Evolutionary conservation across 169 alveolate genomes (phyloP), one percentile per base, ranked within the genome.

Genomic region (Cryptosporidium tyzzeri): DNA sequence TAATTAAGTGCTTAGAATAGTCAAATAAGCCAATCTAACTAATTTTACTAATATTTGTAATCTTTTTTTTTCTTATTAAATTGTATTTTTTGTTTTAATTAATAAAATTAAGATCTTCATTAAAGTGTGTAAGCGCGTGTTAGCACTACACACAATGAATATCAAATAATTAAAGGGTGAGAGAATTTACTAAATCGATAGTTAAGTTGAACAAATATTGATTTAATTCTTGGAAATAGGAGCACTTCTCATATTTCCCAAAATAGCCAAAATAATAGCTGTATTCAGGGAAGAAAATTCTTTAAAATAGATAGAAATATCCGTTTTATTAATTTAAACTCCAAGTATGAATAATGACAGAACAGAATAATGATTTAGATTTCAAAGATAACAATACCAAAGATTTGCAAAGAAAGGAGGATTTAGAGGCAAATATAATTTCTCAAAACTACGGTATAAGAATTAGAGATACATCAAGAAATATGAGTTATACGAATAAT

Each of bases 51-150:
- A 48, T 5, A 16, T 3, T 48, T 6, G 12, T 2, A 10, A 48
- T 48, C 8, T 48, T 48, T 16, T 45, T 45, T 45, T 48, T 48
- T 48, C 21, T 16, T 48, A 12, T 48, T 48, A 14, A 48, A 48
- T 48, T 14, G 21, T 48, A 12, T 16, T 48, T 48, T 48, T 48
- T 21, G 3, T 55, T 55, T 55, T 53, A 18, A 12, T 23, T 21
- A 55, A 65, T 33, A 65, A 65, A 65, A 65, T 65, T 65, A 65
- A 65, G 71, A 65, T 65, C 71, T 65, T 29, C 14, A 31, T 65
- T 21, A 26, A 21, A 29, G 71, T 65, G 71, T 65, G 71, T 65
- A 65, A 65, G 71, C 71, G 71, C 71, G 71, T 65, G 71, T 18
- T 65, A 65, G 71, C 71, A 35, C 67, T n/a, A 65, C 71, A 65